Evolutionary conservation across 1,139 yeast species (phyloP).

Genomic region (Pichia sp.): DNA sequence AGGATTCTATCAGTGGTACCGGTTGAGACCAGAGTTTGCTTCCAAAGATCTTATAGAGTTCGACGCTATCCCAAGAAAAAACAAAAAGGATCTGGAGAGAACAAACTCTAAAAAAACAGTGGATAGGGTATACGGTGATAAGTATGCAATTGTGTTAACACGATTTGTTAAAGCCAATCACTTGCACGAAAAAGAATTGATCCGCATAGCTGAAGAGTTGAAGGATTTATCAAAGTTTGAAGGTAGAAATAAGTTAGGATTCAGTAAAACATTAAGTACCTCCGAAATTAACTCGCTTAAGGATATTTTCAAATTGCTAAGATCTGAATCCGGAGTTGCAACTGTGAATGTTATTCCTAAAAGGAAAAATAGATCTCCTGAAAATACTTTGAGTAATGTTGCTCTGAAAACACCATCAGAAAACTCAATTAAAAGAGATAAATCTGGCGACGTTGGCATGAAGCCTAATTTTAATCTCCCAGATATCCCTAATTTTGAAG

Average conservation of each 20-base stretch:
- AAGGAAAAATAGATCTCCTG: not conserved
- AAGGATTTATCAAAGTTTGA: slow-evolving; percentile 11
- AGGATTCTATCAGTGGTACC: slow-evolving; percentile 22
- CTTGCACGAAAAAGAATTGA: slow-evolving; percentile 4
- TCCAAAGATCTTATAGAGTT: slow-evolving; percentile 2
- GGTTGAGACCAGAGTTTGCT: slow-evolving; percentile 7
- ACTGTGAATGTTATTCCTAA: slow-evolving; percentile 1
- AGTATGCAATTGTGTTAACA: slow-evolving; percentile 14
- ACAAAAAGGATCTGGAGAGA: slow-evolving; percentile 1
- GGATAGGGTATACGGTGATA: slow-evolving; percentile 14
- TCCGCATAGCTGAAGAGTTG: slow-evolving; percentile 9
- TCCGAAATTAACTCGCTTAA: slow-evolving; percentile 12
- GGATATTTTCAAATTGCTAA: slow-evolving; percentile 13
- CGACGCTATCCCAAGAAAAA: slow-evolving; percentile 8
- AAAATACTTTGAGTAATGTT: not conserved
- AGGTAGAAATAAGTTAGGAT: slow-evolving; percentile 9
- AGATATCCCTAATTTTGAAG: no score
- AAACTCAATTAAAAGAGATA: not conserved
- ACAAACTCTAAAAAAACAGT: not conserved
- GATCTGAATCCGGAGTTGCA: slow-evolving; percentile 1
- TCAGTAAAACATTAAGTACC: slow-evolving; percentile 7
- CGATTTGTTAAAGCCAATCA: slow-evolving; percentile 7
- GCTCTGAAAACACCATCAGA: not conserved
- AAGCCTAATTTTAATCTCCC: not conserved
- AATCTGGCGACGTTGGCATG: not conserved